A percentile compares a stretch with the other conserved stretches of the same genome.
Conservation (phyloP, 2,329 filamentous ascomycete species). For the Colletotrichum sp. region DNA sequence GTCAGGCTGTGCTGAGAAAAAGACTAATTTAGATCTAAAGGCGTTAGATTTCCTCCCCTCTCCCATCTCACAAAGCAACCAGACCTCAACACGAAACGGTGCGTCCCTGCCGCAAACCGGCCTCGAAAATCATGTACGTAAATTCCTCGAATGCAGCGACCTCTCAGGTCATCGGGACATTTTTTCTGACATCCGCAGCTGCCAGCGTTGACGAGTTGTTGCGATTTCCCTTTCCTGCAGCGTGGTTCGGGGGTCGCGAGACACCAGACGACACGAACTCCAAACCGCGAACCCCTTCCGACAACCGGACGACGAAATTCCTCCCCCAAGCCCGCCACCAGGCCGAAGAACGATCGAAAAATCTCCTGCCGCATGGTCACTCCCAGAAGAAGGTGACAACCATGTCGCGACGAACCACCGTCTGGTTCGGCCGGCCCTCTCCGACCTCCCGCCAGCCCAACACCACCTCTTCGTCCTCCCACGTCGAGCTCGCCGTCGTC, state of each 20-base stretch:
- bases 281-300: not conserved
- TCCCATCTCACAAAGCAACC: not conserved
- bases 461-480: not conserved
- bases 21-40: not conserved
- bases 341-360: not conserved
- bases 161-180: no score
- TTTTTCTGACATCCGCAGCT: not conserved
- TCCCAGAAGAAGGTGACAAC: not conserved
- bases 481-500: constrained; percentile 12
- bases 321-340: not conserved
- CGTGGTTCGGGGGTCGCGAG: not conserved
- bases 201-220: not conserved
- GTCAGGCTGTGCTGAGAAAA: not conserved
- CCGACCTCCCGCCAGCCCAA: no score
- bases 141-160: not conserved
- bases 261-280: not conserved
- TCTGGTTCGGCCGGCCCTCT: constrained; percentile 8
- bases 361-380: not conserved
- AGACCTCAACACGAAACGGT: not conserved
- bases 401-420: constrained; percentile 5
- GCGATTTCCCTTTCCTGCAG: not conserved
- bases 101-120: no score
- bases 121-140: not conserved
- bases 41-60: not conserved
- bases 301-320: not conserved